Base-by-base conservation (phyloP, 345 rosid genomes). In the Passiflora organensis region DNA sequence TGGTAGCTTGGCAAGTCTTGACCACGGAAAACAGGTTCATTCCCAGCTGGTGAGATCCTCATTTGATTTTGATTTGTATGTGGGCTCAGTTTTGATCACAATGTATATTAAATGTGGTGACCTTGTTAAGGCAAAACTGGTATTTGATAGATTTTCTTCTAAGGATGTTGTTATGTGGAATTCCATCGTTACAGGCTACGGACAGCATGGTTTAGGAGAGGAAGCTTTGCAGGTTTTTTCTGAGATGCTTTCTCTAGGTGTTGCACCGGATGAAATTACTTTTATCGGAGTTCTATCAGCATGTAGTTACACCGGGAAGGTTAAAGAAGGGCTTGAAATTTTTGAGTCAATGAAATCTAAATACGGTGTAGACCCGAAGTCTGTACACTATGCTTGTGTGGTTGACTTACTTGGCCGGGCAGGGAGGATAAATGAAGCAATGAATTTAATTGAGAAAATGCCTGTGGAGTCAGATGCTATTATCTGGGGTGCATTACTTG, bases 401-500 rank as follows among this genome's bases (percentile, higher is more conserved):
- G 96, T 86, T 52, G 91, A 89, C 82, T 75, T 89, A 80, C 87
- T 89, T 32, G 91, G 95, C 21, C 76, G 91, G 56, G 86, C 87
- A 17, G 95, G 95, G 43, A 64, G 68, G 52, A 32, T 84, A 37
- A 60, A 80, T 15, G 84, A 86, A 62, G 95, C 95, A 63, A 77
- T 82, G 81, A 41, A 69, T 22, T 58, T 86, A 53, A 86, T 86
- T 23, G 82, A 66, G 55, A 71, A 60, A 19, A 86, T 89, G 95
- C 76, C 79, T 0, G 46, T 80, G 48, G 76, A 89, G 68, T 79
- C 89, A 64, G 91, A 89, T 79, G 91, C 89, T 68, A 64, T 75
- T 16, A 76, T 86, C 58, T 86, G 95, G 97, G 89, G 95, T 28
- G 72, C 95, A 59, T 54, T 89, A 48, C 70, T 89, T 22, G 91